Evolutionary conservation across 192 early-diverging fungal genomes (phyloP).

Genomic region (Umbelopsis sp.): DNA sequence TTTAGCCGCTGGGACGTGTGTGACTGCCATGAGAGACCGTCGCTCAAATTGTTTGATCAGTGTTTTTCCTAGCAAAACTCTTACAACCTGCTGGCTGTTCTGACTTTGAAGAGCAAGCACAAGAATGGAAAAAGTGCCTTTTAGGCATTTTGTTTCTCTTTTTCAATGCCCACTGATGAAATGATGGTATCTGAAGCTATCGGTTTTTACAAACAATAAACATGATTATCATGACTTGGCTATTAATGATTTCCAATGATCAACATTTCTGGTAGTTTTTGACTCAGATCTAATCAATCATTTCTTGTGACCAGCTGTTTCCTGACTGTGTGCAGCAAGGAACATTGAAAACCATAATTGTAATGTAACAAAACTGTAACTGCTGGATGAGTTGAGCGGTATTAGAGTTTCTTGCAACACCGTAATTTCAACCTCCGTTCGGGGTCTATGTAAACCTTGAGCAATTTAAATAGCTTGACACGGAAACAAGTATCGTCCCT

Average conservation of each 20-base stretch:
- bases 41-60: too few species aligned
- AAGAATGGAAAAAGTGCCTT: too few species aligned
- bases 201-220: too few species aligned
- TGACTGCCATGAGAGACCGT: too few species aligned
- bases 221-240: too few species aligned
- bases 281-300: background rate
- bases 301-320: too few species aligned
- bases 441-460: slow-evolving; percentile 16
- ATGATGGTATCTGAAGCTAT: too few species aligned
- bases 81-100: background rate
- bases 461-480: slow-evolving; percentile 1
- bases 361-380: background rate
- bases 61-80: too few species aligned
- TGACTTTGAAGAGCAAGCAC: background rate
- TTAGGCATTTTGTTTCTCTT: too few species aligned
- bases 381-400: background rate
- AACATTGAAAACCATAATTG: slow-evolving; percentile 7
- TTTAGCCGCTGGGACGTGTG: background rate
- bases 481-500: background rate
- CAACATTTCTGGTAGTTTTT: too few species aligned
- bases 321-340: background rate
- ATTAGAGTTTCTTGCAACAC: slow-evolving; percentile 4
- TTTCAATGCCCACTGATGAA: too few species aligned
- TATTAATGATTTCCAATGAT: too few species aligned
- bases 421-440: slow-evolving; percentile 20